phyloP scores from a whole-genome alignment of 2,329 filamentous ascomycete species.

The Colletotrichum falcatum region DNA sequence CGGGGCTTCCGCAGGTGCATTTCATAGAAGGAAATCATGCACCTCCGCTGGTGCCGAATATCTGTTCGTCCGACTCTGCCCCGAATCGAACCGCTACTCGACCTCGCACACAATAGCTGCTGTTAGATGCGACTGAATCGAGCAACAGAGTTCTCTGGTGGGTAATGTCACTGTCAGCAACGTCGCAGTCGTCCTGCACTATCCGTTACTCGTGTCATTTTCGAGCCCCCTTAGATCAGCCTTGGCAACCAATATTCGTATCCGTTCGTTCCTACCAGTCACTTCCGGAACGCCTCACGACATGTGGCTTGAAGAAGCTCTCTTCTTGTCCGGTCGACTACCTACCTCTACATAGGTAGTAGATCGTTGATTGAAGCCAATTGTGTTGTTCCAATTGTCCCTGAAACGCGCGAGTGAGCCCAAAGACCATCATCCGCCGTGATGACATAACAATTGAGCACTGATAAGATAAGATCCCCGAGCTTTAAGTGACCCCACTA shows the following conservation, averaged over 20 bases:
- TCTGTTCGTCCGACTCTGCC: slow-evolving; percentile 17
- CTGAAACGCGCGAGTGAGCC: not conserved
- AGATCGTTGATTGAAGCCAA: not conserved
- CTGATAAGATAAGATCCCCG: slow-evolving; percentile 18
- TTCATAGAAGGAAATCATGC: not conserved
- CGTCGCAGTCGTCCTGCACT: not conserved
- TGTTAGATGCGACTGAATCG: slow-evolving; percentile 4
- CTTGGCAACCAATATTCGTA: not conserved
- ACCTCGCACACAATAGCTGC: not conserved
- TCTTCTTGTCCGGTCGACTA: not conserved
- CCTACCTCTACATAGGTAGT: too few species aligned
- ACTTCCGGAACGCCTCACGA: not conserved
- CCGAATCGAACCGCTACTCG: slow-evolving; percentile 18
- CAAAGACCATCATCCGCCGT: not conserved
- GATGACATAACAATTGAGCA: slow-evolving; percentile 28
- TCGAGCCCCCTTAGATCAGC: not conserved
- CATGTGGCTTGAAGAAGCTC: not conserved
- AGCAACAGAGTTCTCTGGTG: not conserved
- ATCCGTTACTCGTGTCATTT: not conserved
- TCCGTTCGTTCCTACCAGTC: not conserved
- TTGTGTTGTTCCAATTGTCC: not conserved
- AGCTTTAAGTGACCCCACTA: slow-evolving; percentile 35
- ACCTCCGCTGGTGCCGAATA: slow-evolving; percentile 28
- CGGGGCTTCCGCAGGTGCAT: slow-evolving; percentile 23
- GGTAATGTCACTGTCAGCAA: slow-evolving; percentile 26